Base-by-base conservation (phyloP, 352 stramenopile species). In the Globisporangium lucens region DNA sequence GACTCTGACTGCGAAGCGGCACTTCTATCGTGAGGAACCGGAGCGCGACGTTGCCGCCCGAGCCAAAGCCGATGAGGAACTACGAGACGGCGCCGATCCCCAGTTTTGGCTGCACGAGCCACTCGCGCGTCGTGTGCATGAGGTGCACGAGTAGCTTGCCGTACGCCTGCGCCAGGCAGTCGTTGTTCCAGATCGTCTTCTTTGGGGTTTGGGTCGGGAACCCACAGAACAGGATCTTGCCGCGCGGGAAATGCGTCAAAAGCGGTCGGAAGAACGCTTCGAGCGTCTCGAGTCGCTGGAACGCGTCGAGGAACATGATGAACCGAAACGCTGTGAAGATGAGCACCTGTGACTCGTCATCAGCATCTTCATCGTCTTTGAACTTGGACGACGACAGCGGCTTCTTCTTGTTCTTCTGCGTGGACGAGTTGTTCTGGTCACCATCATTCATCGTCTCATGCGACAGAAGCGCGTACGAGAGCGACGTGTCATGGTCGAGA, bases 21-120 rank as follows among this genome's bases (percentile, higher is more conserved):
- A 91, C 70, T 52, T 82, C 72, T 24, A 75, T 77, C 1, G 73
- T 62, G 7, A 91, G 69, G 1, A 93, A 61, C 27, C 86, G 78
- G 6, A 89, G 49, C 7, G 80, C 85, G 10, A 79, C 72, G 10
- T 72, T 75, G 2, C 68, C 82, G 20, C 86, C 83, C 2, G 81
- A 85, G 2, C 86, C 86, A 65, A 92, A 89, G 1, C 72, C 80
- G 56, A 91, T 20, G 10, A 93, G 68, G 63, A 89, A 89, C 69
- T 94, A 83, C 10, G 84, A 75, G 7, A 91, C 74, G 4, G 75
- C 83, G 5, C 73, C 86, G 12, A 87, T 35, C 4, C 84, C 86
- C 22, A 82, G n/a, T 38, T 89, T 93, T 9, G 86, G 86, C 65
- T 94, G 84, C 17, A 83, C 74, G n/a, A 89, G 80, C 84, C 86